Evolutionary conservation across 805 yeast species (phyloP).

Genomic region (Saccharomycopsis vini): DNA sequence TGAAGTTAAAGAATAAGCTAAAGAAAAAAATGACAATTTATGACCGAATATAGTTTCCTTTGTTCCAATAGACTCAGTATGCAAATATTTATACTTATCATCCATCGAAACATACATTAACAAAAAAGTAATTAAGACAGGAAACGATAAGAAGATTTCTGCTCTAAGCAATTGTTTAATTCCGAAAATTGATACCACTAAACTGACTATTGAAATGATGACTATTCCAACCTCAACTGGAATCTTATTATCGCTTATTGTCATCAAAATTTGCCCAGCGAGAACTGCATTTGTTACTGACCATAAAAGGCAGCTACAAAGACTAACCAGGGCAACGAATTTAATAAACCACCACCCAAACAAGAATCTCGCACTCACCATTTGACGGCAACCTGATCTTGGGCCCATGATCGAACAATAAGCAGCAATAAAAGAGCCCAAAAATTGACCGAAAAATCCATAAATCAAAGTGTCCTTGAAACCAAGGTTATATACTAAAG

Average conservation of each 20-base stretch:
- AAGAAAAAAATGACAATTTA: slow-evolving; percentile 62
- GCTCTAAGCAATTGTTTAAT: slow-evolving; percentile 60
- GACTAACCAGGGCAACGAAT: slow-evolving; percentile 60
- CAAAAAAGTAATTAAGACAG: slow-evolving; percentile 58
- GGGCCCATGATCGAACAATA: slow-evolving; percentile 87
- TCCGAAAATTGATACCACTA: slow-evolving; percentile 68
- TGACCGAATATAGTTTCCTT: slow-evolving; percentile 48
- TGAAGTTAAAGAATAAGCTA: slow-evolving; percentile 68
- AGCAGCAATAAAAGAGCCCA: slow-evolving; percentile 74
- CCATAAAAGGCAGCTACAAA: slow-evolving; percentile 84
- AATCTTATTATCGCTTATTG: slow-evolving; percentile 54
- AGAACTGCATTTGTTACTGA: slow-evolving; percentile 83
- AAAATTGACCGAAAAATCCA: slow-evolving; percentile 52
- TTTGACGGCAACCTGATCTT: slow-evolving; percentile 79
- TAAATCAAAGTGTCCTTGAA: slow-evolving; percentile 52
- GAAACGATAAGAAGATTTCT: slow-evolving; percentile 59
- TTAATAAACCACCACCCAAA: slow-evolving; percentile 86
- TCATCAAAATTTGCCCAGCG: slow-evolving; percentile 74
- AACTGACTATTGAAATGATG: slow-evolving; percentile 55
- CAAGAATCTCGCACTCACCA: slow-evolving; percentile 71
- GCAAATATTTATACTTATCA: slow-evolving; percentile 32
- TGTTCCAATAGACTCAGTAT: slow-evolving; percentile 26
- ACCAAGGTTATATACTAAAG: slow-evolving; percentile 60
- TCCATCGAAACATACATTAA: slow-evolving; percentile 58
- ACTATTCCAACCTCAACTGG: slow-evolving; percentile 70